Conservation (phyloP, 306 rosid species). For the Cicer judaicum region DNA sequence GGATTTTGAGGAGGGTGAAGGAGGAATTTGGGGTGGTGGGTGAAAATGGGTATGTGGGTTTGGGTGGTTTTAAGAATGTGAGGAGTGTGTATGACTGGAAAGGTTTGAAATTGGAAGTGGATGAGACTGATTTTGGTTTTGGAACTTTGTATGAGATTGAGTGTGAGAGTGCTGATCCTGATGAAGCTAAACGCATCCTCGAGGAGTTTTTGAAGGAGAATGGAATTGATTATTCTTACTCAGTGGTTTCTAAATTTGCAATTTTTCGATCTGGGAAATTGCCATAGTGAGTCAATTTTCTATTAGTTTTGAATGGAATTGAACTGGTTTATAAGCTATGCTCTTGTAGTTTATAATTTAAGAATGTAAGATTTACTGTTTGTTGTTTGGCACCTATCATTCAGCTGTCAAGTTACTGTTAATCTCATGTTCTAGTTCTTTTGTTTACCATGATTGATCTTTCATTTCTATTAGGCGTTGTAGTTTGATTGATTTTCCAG, state of each 20-base stretch:
- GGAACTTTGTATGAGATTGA: constrained; percentile 85
- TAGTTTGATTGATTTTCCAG: neutral
- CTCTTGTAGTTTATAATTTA: neutral
- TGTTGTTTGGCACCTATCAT: neutral
- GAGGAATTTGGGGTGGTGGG: constrained; percentile 67
- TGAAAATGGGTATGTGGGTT: constrained; percentile 62
- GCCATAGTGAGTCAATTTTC: constrained; percentile 46
- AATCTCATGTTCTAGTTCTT: neutral
- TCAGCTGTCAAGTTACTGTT: neutral
- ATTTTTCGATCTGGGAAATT: constrained; percentile 60
- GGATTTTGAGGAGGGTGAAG: constrained; percentile 77
- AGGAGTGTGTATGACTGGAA: constrained; percentile 87
- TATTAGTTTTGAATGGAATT: constrained; percentile 8
- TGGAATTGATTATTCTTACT: constrained; percentile 66
- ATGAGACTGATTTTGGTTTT: constrained; percentile 73
- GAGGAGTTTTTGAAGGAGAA: constrained; percentile 79
- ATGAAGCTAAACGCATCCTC: constrained; percentile 63
- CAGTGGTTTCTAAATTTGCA: constrained; percentile 68
- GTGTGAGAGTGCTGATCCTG: constrained; percentile 83
- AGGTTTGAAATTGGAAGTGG: constrained; percentile 89
- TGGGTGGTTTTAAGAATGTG: constrained; percentile 84
- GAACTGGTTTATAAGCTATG: neutral
- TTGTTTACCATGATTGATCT: constrained; percentile 8
- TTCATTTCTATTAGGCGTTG: neutral
- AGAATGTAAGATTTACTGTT: neutral